These are phyloP conservation scores for Fraxinus floribunda DNA, from an alignment of 305 asterid genomes.

Conservation along the genomic window DNA sequence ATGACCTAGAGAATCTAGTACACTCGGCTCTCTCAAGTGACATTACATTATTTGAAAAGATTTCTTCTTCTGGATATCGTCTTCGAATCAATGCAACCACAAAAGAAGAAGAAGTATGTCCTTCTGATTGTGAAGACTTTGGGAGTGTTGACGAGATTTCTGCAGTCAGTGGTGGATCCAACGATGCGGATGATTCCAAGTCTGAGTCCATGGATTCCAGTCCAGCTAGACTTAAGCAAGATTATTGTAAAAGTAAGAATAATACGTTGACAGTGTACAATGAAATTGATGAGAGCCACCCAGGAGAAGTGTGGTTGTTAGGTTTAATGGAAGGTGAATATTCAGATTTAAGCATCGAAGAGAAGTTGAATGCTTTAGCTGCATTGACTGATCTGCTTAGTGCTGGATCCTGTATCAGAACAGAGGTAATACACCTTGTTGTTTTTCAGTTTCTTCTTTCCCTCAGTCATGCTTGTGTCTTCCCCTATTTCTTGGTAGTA, in stretches of 20 bases:
- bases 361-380: constrained; percentile 68
- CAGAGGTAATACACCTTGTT: constrained; percentile 61
- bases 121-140: constrained; percentile 65
- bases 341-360: constrained; percentile 83
- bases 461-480: constrained; percentile 3
- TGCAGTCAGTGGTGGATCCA: constrained; percentile 53
- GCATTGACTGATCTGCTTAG: constrained; percentile 76
- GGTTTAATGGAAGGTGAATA: constrained; percentile 96
- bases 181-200: constrained; percentile 54
- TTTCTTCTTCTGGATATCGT: constrained; percentile 79
- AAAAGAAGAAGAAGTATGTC: constrained; percentile 50
- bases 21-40: constrained; percentile 76
- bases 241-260: constrained; percentile 31
- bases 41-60: constrained; percentile 86
- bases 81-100: constrained; percentile 62
- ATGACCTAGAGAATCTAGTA: constrained; percentile 59
- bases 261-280: constrained; percentile 34
- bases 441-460: background rate
- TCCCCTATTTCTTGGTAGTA: background rate
- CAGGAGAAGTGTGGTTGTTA: constrained; percentile 88
- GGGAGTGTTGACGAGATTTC: constrained; percentile 72
- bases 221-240: constrained; percentile 36
- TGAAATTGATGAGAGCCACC: constrained; percentile 95
- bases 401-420: constrained; percentile 71
- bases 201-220: constrained; percentile 45